Percentiles rank a stretch among this genome's conserved stretches.
These are phyloP conservation scores for Ustilaginoidea virens DNA, from an alignment of 2,329 filamentous ascomycete genomes.

Conservation along the genomic window DNA sequence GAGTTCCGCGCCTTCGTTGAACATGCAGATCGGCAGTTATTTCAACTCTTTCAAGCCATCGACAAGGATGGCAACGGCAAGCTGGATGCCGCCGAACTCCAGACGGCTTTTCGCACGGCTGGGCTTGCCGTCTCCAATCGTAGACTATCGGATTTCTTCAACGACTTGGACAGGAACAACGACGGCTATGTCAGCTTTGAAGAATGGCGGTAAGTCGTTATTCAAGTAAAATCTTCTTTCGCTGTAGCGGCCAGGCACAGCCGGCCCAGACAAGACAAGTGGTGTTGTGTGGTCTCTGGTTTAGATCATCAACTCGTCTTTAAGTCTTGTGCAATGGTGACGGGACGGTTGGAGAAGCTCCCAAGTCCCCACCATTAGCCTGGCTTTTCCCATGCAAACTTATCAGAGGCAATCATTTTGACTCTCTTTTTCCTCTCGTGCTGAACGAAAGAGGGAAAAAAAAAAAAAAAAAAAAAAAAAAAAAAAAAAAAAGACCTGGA, in stretches of 20 bases:
- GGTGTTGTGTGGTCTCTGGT: no score
- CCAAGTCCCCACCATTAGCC: no score
- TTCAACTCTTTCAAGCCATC: slow-evolving; percentile 68
- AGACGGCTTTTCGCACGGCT: slow-evolving; percentile 58
- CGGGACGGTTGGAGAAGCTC: no score
- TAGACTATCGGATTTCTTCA: slow-evolving; percentile 73
- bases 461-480: background rate
- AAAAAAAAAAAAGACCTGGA: background rate
- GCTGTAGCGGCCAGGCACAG: no score
- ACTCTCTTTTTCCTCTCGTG: no score
- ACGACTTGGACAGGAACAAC: slow-evolving; percentile 75
- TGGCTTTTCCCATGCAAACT: no score
- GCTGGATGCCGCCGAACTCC: slow-evolving; percentile 75
- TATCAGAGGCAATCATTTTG: no score
- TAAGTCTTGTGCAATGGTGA: no score
- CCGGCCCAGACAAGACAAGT: no score
- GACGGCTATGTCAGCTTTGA: slow-evolving; percentile 82
- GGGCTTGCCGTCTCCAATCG: slow-evolving; percentile 65
- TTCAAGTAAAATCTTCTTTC: no score
- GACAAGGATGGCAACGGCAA: slow-evolving; percentile 75
- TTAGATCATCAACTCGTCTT: no score
- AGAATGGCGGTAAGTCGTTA: slow-evolving; percentile 86
- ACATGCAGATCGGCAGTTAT: slow-evolving; percentile 72
- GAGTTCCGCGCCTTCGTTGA: slow-evolving; percentile 86
- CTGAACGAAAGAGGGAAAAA: no score